Conservation (phyloP, 768 basidiomycete species). For the Trametes elegans region DNA sequence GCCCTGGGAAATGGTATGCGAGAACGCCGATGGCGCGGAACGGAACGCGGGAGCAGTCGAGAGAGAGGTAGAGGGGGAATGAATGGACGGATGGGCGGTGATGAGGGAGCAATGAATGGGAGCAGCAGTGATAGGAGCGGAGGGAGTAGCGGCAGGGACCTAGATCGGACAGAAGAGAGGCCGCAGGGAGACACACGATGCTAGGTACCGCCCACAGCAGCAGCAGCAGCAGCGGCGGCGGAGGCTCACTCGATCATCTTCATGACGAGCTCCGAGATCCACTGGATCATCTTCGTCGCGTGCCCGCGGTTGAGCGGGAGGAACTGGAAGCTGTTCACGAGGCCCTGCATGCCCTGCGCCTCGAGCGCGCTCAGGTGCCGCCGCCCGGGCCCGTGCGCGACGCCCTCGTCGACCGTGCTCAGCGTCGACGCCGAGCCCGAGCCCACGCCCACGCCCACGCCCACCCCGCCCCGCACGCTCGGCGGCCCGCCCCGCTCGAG, state of each 20-base stretch:
- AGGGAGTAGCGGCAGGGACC: too few species aligned
- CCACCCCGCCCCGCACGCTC: too few species aligned
- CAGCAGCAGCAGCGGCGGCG: not conserved
- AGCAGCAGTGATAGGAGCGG: too few species aligned
- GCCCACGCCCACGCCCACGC: slow-evolving; percentile 11
- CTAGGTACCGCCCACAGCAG: not conserved
- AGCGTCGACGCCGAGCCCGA: slow-evolving; percentile 61
- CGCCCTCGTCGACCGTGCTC: slow-evolving; percentile 57
- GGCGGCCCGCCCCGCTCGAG: slow-evolving; percentile 38
- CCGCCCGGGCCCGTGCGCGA: slow-evolving; percentile 43
- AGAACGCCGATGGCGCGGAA: not conserved
- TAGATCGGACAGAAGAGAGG: not conserved
- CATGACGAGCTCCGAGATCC: slow-evolving; percentile 65
- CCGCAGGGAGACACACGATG: not conserved
- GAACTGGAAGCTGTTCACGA: slow-evolving; percentile 73
- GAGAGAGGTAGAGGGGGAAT: not conserved
- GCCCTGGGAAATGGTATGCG: slow-evolving; percentile 10
- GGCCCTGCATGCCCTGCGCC: slow-evolving; percentile 69
- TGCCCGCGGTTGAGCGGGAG: slow-evolving; percentile 43
- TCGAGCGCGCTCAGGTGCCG: slow-evolving; percentile 62
- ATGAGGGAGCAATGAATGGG: too few species aligned
- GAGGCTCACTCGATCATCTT: slow-evolving; percentile 44
- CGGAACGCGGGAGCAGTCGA: not conserved
- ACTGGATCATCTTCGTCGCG: slow-evolving; percentile 62
- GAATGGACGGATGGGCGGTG: not conserved